A percentile compares a stretch with the other conserved stretches of the same genome.
These are phyloP conservation scores for Penicillium diatomitis DNA, from an alignment of 495 filamentous ascomycete genomes.

Conservation along the genomic window DNA sequence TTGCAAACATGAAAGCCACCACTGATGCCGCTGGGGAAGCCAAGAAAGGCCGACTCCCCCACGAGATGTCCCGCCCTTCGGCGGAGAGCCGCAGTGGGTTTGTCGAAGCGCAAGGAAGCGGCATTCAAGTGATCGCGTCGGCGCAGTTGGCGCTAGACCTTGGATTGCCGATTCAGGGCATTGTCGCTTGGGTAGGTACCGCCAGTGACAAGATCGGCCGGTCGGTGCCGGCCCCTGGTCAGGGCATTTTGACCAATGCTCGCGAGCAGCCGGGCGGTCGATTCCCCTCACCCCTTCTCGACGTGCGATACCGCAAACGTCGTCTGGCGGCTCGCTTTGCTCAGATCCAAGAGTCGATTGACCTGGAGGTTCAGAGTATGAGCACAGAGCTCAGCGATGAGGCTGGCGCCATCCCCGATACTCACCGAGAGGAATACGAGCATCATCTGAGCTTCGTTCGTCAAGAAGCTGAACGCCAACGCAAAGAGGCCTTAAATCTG, in stretches of 20 bases:
- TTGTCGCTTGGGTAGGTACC: conserved; percentile 85
- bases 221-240: conserved; percentile 89
- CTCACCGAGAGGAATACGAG: conserved; percentile 45
- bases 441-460: conserved; percentile 71
- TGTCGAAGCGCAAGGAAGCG: conserved; percentile 98
- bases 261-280: conserved; percentile 72
- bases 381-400: conserved; percentile 91
- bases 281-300: conserved; percentile 87
- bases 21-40: conserved; percentile 94
- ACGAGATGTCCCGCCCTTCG: conserved; percentile 95
- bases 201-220: conserved; percentile 98
- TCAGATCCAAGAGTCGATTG: conserved; percentile 68
- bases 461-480: conserved; percentile 78
- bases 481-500: conserved; percentile 81
- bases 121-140: conserved; percentile 96
- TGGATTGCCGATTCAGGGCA: conserved; percentile 95
- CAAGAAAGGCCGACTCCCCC: conserved; percentile 84
- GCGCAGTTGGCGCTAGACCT: conserved; percentile 92
- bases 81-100: conserved; percentile 95
- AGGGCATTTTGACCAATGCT: conserved; percentile 92
- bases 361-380: neutral
- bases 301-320: conserved; percentile 90
- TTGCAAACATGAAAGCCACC: conserved; percentile 99
- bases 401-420: conserved; percentile 71
- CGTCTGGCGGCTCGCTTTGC: conserved; percentile 85